These are phyloP conservation scores for Pseudocercospora vitis DNA, from an alignment of 2,329 filamentous ascomycete genomes.

Conservation along the genomic window DNA sequence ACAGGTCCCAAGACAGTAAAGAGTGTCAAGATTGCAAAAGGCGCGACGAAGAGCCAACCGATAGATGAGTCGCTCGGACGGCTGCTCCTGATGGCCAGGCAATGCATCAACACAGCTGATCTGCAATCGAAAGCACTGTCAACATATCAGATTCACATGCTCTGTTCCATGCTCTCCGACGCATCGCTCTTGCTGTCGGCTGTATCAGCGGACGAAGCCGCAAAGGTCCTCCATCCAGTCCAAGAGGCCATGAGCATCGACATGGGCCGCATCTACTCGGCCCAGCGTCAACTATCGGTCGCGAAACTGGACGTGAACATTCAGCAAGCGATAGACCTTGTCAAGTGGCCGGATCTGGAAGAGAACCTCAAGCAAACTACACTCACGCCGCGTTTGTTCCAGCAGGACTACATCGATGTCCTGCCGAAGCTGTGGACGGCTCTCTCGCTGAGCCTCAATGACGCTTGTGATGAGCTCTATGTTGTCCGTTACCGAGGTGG, in stretches of 20 bases:
- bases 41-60: conserved; percentile 9
- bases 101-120: conserved; percentile 16
- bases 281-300: conserved; percentile 64
- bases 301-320: conserved; percentile 50
- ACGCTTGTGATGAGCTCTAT: conserved; percentile 78
- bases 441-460: conserved; percentile 79
- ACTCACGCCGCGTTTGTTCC: conserved; percentile 56
- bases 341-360: conserved; percentile 44
- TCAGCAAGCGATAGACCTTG: conserved; percentile 38
- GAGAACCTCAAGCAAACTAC: background rate
- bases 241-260: conserved; percentile 55
- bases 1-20: conserved; percentile 6
- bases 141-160: conserved; percentile 40
- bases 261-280: conserved; percentile 67
- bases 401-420: conserved; percentile 78
- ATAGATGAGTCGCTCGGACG: conserved; percentile 13
- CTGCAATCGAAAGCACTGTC: conserved; percentile 4
- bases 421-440: conserved; percentile 82
- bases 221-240: conserved; percentile 50
- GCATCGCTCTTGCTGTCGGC: conserved; percentile 67
- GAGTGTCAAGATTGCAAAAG: conserved; percentile 2
- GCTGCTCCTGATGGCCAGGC: conserved; percentile 23
- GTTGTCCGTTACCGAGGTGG: conserved; percentile 80
- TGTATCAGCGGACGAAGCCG: conserved; percentile 49
- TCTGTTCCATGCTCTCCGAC: conserved; percentile 64